Evolutionary conservation across 2,329 filamentous ascomycete genomes (phyloP), one percentile per base, ranked within the genome.

Genomic region (Aspergillus sp.): DNA sequence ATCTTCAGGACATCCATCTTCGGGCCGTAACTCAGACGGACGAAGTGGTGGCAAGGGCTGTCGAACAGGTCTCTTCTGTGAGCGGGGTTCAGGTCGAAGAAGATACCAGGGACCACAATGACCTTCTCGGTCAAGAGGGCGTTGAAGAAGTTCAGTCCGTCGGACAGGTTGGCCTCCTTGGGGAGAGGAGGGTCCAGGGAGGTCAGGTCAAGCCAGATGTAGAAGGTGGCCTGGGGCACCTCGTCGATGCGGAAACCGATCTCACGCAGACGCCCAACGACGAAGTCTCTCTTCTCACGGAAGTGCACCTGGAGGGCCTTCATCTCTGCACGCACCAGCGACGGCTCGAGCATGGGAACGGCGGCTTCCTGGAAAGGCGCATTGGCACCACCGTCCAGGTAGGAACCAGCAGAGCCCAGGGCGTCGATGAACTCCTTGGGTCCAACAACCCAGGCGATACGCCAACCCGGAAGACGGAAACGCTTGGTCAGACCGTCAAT

Each of bases 401-500:
- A 97, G 41, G 90, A 94, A 61, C 94, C 94, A 73, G 93, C 97
- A 41, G 90, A 93, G 59, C 92, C 91, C 66, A 97, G 93, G 30
- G 94, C 93, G 76, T 91, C 89, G 80, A 97, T 92, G 78, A 97
- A 98, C 71, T 97, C 93, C 82, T 97, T 97, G 66, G 94, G 94
- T 1, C 94, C 94, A 58, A 98, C 77, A 68, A 98, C 92, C 94
- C 94, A 98, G 6, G 94, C 93, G 47, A 98, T 93, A 74, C 94
- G 90, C 92, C 94, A 98, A 63, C 94, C 94, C 1, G 94, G 94
- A 32, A 98, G 87, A 67, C 94, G 89, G 85, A 98, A 98, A 63
- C 94, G 90, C 85, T 98, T 98, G 69, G 94, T 98, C 25, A 98
- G 85, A 53, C 94, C 94, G 74, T 98, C 94, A 66, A 98, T 94